Evolutionary conservation across 108 stramenopile species (phyloP).

Genomic region (Skeletonema menzelii): DNA sequence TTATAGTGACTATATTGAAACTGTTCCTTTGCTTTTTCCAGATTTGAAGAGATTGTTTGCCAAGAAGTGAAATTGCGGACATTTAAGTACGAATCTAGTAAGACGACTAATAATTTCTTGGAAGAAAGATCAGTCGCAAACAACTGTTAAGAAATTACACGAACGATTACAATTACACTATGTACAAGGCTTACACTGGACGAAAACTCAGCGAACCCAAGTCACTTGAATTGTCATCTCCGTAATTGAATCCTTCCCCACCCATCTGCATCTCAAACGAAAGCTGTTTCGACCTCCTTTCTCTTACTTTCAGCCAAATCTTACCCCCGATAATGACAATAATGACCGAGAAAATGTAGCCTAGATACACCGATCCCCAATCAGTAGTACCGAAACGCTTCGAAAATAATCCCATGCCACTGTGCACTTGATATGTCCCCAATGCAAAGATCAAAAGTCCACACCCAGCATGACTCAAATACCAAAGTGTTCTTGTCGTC

Average conservation of each 20-base stretch:
- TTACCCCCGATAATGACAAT: conserved; percentile 18
- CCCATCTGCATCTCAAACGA: conserved; percentile 1
- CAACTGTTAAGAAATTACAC: not conserved
- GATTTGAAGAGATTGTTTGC: conserved; percentile 5
- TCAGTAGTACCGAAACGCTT: conserved; percentile 4
- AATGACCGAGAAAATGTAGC: conserved; percentile 25
- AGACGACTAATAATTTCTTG: no score
- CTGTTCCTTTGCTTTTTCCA: conserved; percentile 63
- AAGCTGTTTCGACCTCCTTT: not conserved
- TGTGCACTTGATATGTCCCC: conserved; percentile 55
- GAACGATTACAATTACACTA: not conserved
- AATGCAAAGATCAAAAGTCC: conserved; percentile 27
- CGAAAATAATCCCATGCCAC: conserved; percentile 48
- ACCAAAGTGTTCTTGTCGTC: conserved; percentile 49
- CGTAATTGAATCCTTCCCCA: not conserved
- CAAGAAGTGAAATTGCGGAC: no score
- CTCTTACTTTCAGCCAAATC: conserved; percentile 11
- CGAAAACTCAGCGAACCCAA: not conserved
- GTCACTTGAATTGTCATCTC: not conserved
- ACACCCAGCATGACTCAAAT: conserved; percentile 37
- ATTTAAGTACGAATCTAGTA: no score
- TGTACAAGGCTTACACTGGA: not conserved
- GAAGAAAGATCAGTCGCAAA: not conserved
- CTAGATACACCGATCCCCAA: conserved; percentile 23
- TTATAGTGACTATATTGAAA: conserved; percentile 50